Conservation (phyloP, 2,329 filamentous ascomycete genomes). For the Fusarium sp. region DNA sequence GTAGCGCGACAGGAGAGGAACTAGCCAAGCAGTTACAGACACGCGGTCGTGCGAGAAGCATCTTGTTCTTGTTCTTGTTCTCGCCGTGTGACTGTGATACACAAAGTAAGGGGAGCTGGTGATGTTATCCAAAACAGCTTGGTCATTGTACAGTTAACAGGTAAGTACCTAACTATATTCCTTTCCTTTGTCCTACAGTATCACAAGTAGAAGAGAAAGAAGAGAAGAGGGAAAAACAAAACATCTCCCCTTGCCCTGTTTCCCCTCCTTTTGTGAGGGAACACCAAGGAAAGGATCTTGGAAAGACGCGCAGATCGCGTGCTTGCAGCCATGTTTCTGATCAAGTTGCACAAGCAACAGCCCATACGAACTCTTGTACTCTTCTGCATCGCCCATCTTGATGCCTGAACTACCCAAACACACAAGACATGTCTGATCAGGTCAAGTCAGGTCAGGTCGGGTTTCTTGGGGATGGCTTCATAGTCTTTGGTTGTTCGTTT, state of each 20-base stretch:
- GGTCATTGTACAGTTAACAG: neutral
- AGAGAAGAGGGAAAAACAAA: neutral
- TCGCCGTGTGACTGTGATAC: slow-evolving; percentile 32
- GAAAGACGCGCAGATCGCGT: slow-evolving; percentile 47
- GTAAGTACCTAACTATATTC: slow-evolving; percentile 1
- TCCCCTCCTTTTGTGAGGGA: neutral
- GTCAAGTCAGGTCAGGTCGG: neutral
- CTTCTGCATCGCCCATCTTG: slow-evolving; percentile 8
- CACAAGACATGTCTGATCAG: slow-evolving; percentile 33
- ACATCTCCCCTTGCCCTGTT: neutral
- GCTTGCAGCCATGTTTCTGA: slow-evolving; percentile 51
- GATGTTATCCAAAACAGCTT: no score
- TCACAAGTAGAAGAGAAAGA: neutral
- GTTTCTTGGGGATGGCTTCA: slow-evolving; percentile 23
- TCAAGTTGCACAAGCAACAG: slow-evolving; percentile 45
- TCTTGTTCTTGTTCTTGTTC: neutral
- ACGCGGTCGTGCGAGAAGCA: slow-evolving; percentile 18
- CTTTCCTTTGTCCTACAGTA: slow-evolving; percentile 10
- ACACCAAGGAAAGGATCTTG: slow-evolving; percentile 44
- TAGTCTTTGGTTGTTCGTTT: slow-evolving; percentile 11
- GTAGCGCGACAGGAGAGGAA: slow-evolving; percentile 19
- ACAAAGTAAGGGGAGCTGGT: neutral
- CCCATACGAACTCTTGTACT: slow-evolving; percentile 44
- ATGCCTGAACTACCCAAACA: neutral
- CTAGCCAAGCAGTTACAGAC: slow-evolving; percentile 46